A percentile compares a stretch with the other conserved stretches of the same genome.
These are phyloP conservation scores for Cadophora malorum DNA, from an alignment of 2,329 filamentous ascomycete species.

Conservation along the genomic window DNA sequence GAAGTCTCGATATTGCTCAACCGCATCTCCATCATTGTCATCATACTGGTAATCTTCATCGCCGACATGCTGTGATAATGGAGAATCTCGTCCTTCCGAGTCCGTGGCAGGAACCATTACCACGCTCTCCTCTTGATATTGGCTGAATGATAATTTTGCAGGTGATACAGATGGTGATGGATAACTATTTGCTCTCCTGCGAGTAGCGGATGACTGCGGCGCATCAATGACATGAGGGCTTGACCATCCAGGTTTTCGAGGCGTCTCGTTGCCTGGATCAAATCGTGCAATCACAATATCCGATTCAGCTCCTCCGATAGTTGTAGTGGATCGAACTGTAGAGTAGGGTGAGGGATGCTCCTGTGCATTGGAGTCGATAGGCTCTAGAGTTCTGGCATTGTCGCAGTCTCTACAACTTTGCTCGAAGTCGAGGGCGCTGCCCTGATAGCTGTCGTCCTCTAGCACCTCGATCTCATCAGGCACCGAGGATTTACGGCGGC, in stretches of 20 bases:
- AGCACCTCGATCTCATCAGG: conserved; percentile 32
- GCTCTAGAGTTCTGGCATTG: conserved; percentile 18
- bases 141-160: conserved; percentile 22
- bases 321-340: conserved; percentile 35
- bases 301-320: conserved; percentile 23
- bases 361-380: conserved; percentile 25
- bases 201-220: conserved; percentile 23
- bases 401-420: conserved; percentile 19
- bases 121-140: conserved; percentile 23
- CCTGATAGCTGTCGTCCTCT: conserved; percentile 27
- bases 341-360: conserved; percentile 32
- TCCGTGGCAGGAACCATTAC: neutral
- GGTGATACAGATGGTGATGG: conserved; percentile 32
- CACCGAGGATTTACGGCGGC: conserved; percentile 32
- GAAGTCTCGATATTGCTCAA: conserved; percentile 51
- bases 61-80: conserved; percentile 14
- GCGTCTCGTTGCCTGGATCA: conserved; percentile 38
- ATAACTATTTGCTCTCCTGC: conserved; percentile 18
- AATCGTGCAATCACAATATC: conserved; percentile 42
- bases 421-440: neutral
- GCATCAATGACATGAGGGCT: conserved; percentile 37
- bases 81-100: conserved; percentile 9
- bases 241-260: conserved; percentile 39
- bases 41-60: conserved; percentile 19
- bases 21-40: conserved; percentile 47